Conservation (phyloP, 2,329 filamentous ascomycete species). For the Graphilbum fragrans region DNA sequence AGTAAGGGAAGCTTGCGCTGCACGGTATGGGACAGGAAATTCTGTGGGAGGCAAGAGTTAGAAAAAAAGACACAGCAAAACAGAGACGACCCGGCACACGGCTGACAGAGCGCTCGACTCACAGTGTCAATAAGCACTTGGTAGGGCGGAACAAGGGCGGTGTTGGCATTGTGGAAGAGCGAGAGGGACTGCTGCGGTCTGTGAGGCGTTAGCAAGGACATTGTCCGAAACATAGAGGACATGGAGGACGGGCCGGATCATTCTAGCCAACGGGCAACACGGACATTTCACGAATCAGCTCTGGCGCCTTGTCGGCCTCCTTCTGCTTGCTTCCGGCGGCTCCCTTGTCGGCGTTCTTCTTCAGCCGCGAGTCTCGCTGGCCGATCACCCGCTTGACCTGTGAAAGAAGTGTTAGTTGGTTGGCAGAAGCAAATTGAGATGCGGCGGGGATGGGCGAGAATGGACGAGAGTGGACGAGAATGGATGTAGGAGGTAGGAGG, state of each 20-base stretch:
- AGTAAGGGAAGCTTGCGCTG: slow-evolving; percentile 77
- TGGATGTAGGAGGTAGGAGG: too few relatives aligned
- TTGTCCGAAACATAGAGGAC: too few relatives aligned
- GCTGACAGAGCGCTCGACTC: not conserved
- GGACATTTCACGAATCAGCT: slow-evolving; percentile 12
- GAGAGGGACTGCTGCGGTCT: slow-evolving; percentile 12
- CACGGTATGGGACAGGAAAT: slow-evolving; percentile 84
- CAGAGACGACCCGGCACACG: not conserved
- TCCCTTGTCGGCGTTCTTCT: slow-evolving; percentile 61
- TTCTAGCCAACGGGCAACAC: not conserved
- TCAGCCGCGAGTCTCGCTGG: slow-evolving; percentile 66
- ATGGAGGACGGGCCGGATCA: too few relatives aligned
- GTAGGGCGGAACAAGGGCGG: slow-evolving; percentile 12
- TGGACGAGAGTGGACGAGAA: too few relatives aligned
- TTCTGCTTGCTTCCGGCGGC: slow-evolving; percentile 33
- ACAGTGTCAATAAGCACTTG: slow-evolving; percentile 14
- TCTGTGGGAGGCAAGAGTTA: slow-evolving; percentile 21
- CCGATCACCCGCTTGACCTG: slow-evolving; percentile 74
- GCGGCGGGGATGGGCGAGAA: too few relatives aligned
- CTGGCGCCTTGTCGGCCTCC: slow-evolving; percentile 16
- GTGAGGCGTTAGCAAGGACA: not conserved
- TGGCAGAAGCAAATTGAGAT: too few relatives aligned
- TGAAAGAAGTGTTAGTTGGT: too few relatives aligned
- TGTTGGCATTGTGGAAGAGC: slow-evolving; percentile 15
- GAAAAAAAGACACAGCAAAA: not conserved